Evolutionary conservation across 169 alveolate genomes (phyloP).

Genomic region (Theileria orientalis): DNA sequence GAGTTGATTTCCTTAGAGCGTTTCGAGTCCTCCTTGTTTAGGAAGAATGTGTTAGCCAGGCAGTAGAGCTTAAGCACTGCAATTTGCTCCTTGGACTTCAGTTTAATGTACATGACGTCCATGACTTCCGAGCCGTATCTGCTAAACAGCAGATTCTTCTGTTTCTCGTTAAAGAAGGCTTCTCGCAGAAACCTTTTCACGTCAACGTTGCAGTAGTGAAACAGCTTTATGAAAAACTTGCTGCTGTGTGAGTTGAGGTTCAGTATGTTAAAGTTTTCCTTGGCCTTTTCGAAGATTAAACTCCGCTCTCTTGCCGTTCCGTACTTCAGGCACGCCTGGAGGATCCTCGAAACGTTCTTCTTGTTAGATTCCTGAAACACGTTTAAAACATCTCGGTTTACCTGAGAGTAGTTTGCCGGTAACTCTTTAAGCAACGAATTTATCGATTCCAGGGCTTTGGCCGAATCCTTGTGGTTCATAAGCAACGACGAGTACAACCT

Average conservation of each 20-base stretch:
- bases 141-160: constrained; percentile 23
- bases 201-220: constrained; percentile 53
- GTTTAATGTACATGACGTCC: constrained; percentile 61
- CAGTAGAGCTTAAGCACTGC: constrained; percentile 31
- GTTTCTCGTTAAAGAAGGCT: constrained; percentile 47
- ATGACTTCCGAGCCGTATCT: constrained; percentile 56
- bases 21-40: constrained; percentile 23
- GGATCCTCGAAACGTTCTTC: constrained; percentile 48
- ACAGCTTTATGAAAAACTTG: constrained; percentile 50
- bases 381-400: not conserved
- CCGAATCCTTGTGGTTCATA: constrained; percentile 37
- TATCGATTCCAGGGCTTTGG: constrained; percentile 21
- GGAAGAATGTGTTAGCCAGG: constrained; percentile 40
- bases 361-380: constrained; percentile 32
- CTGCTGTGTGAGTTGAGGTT: constrained; percentile 53
- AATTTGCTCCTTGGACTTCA: constrained; percentile 58
- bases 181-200: constrained; percentile 39
- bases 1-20: constrained; percentile 19
- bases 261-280: constrained; percentile 21
- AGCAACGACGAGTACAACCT: constrained; percentile 42
- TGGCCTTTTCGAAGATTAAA: constrained; percentile 28
- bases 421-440: constrained; percentile 15
- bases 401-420: constrained; percentile 30
- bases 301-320: constrained; percentile 34
- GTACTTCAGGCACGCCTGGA: constrained; percentile 66